These are phyloP conservation scores for Neoscytalidium dimidiatum DNA, from an alignment of 2,329 filamentous ascomycete species.

Conservation along the genomic window DNA sequence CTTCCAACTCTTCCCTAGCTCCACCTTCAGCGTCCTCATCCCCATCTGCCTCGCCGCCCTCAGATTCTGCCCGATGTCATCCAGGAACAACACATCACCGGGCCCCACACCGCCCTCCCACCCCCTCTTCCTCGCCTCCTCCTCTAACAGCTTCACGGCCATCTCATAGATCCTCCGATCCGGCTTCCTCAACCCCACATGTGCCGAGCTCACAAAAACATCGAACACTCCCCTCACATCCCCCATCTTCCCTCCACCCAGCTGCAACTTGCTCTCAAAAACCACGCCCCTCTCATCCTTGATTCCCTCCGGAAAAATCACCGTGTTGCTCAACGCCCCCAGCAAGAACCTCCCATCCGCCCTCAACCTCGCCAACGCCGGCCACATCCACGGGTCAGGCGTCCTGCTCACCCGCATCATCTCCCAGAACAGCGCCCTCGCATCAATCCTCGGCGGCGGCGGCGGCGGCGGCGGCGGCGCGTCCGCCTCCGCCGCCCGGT, in stretches of 20 bases:
- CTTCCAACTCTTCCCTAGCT: conserved; percentile 73
- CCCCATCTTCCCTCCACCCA: neutral
- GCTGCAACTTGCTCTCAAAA: conserved; percentile 23
- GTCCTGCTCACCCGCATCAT: conserved; percentile 79
- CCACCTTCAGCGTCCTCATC: conserved; percentile 82
- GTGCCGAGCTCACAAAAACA: conserved; percentile 83
- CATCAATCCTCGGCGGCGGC: conserved; percentile 73
- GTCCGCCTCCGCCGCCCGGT: conserved; percentile 21
- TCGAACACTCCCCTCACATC: conserved; percentile 62
- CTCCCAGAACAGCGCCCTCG: conserved; percentile 77
- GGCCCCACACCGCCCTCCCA: conserved; percentile 63
- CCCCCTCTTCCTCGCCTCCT: neutral
- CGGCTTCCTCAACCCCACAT: conserved; percentile 85
- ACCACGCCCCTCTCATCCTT: conserved; percentile 57
- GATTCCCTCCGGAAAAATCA: conserved; percentile 79
- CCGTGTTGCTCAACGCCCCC: conserved; percentile 86
- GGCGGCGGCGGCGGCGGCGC: conserved; percentile 47
- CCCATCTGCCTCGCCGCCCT: conserved; percentile 75
- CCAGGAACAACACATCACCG: conserved; percentile 74
- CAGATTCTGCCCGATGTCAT: conserved; percentile 93
- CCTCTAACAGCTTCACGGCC: conserved; percentile 54
- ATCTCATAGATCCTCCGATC: conserved; percentile 78
- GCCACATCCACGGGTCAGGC: conserved; percentile 86
- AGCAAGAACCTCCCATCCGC: conserved; percentile 44
- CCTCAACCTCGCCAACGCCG: conserved; percentile 69